Percentiles rank a stretch among this genome's conserved stretches.
phyloP scores from a whole-genome alignment of 1,284 basidiomycete genomes.

The Termitomyces sp. region DNA sequence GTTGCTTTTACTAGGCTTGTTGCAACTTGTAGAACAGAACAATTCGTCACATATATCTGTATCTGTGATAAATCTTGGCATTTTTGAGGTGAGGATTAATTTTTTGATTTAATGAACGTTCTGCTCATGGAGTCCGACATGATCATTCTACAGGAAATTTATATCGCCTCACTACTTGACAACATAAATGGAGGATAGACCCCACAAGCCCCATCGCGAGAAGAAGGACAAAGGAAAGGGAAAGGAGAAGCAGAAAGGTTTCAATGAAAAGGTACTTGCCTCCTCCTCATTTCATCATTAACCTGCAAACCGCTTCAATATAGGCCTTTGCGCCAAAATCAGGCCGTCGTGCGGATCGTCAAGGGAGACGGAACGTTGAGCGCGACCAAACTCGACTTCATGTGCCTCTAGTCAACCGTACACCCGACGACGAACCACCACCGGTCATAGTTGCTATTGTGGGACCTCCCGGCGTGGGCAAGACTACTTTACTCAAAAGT shows the following conservation, averaged over 20 bases:
- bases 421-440: slow-evolving; percentile 88
- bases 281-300: background rate
- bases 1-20: background rate
- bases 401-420: slow-evolving; percentile 93
- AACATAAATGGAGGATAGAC: slow-evolving; percentile 56
- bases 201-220: slow-evolving; percentile 77
- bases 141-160: background rate
- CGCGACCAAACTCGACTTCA: slow-evolving; percentile 93
- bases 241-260: slow-evolving; percentile 68
- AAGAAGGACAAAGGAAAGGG: slow-evolving; percentile 73
- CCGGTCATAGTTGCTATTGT: slow-evolving; percentile 97
- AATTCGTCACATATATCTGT: background rate
- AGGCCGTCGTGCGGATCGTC: slow-evolving; percentile 80
- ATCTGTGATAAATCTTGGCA: background rate
- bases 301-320: background rate
- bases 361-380: slow-evolving; percentile 89
- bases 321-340: slow-evolving; percentile 94
- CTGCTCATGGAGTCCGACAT: background rate
- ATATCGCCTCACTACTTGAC: background rate
- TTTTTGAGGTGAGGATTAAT: background rate
- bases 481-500: slow-evolving; percentile 91
- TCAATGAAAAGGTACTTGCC: slow-evolving; percentile 81
- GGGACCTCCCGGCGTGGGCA: slow-evolving; percentile 95
- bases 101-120: background rate
- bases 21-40: background rate